A percentile compares a stretch with the other conserved stretches of the same genome.
Evolutionary conservation across 306 rosid genomes (phyloP).

Genomic region (Fragaria nilgerrensis): DNA sequence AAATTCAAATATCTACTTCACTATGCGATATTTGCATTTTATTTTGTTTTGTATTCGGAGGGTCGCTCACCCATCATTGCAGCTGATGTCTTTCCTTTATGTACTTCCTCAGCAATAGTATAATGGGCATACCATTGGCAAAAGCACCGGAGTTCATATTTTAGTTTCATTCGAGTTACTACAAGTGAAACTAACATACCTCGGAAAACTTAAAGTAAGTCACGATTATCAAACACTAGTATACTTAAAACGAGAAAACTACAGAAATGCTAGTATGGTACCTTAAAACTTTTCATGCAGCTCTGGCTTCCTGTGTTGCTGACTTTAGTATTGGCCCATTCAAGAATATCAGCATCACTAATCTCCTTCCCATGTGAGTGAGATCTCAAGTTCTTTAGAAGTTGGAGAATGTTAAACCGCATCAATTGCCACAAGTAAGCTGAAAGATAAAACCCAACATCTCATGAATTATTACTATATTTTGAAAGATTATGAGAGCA

Average conservation of each 20-base stretch:
- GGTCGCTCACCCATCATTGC: not conserved
- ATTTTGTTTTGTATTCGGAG: not conserved
- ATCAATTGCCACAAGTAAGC: constrained; percentile 98
- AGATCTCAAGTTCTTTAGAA: constrained; percentile 84
- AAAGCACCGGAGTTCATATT: not conserved
- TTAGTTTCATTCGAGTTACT: not conserved
- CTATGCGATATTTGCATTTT: not conserved
- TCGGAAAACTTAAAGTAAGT: not conserved
- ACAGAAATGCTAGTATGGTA: constrained; percentile 21
- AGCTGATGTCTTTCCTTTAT: not conserved
- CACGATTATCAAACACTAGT: not conserved
- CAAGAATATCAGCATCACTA: constrained; percentile 77
- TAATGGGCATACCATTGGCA: not conserved
- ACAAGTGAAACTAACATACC: not conserved
- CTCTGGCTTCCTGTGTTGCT: constrained; percentile 66
- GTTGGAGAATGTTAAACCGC: constrained; percentile 88
- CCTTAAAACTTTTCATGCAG: constrained; percentile 84
- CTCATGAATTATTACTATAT: not conserved
- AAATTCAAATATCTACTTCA: not conserved
- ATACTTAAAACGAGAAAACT: not conserved
- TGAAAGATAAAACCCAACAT: constrained; percentile 35
- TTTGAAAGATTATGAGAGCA: not conserved
- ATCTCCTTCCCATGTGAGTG: constrained; percentile 93
- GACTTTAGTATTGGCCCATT: constrained; percentile 93
- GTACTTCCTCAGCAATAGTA: not conserved